Percentiles rank a stretch among this genome's conserved stretches.
Conservation (phyloP, 73 alveolate genomes). For the Paramecium caudatum region DNA sequence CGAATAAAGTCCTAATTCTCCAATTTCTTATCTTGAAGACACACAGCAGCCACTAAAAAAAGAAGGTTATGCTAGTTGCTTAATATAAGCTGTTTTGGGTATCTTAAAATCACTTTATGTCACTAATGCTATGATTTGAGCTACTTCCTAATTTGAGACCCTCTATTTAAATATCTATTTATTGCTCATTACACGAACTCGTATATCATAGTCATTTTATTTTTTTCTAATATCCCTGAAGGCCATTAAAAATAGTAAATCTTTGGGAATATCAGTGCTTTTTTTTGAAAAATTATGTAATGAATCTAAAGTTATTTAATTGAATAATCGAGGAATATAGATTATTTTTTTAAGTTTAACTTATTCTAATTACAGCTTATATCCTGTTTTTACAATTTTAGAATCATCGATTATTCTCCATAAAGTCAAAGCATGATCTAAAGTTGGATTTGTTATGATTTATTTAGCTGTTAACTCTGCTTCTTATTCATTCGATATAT, state of each 20-base stretch:
- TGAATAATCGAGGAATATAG: constrained; percentile 40
- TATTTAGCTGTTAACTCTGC: constrained; percentile 1
- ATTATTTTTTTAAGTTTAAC: constrained; percentile 35
- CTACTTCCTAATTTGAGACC: not conserved
- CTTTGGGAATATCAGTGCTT: not conserved
- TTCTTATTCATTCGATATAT: not conserved
- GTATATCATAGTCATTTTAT: not conserved
- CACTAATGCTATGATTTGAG: not conserved
- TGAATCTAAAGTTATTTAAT: not conserved
- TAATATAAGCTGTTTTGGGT: not conserved
- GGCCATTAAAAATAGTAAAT: not conserved
- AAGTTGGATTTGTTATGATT: constrained; percentile 17
- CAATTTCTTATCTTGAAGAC: not conserved
- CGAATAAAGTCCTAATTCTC: not conserved
- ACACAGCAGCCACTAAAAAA: constrained; percentile 14
- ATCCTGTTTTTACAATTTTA: constrained; percentile 1
- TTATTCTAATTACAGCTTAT: constrained; percentile 20
- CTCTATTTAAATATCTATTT: not conserved
- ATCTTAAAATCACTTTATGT: not conserved
- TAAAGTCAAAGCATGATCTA: not conserved
- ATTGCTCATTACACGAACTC: constrained; percentile 55
- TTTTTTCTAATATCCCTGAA: not conserved
- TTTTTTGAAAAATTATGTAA: not conserved
- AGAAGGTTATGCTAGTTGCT: not conserved
- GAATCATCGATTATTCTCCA: constrained; percentile 67